Evolutionary conservation across 139 green algal species (phyloP).

Genomic region (Tetraselmis chui): DNA sequence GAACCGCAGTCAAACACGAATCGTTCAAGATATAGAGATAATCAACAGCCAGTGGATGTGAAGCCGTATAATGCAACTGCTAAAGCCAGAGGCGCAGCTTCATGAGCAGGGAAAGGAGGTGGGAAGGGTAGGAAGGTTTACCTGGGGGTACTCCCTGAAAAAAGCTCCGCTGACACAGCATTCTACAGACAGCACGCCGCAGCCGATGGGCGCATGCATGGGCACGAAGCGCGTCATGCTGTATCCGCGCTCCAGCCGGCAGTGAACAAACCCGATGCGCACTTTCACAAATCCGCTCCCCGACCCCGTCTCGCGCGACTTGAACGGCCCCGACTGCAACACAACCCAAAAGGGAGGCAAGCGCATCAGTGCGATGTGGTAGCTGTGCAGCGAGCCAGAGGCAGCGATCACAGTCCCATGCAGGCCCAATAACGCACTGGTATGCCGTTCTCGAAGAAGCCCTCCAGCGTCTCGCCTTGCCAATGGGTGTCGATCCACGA

Average conservation of each 20-base stretch:
- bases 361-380: not conserved
- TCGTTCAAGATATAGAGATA: too few species aligned
- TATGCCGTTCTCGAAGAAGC: not conserved
- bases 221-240: not conserved
- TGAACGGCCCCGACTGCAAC: not conserved
- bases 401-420: not conserved
- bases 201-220: not conserved
- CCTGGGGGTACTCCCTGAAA: not conserved
- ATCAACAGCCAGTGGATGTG: too few species aligned
- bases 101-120: too few species aligned
- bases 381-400: too few species aligned
- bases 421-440: not conserved
- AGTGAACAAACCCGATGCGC: not conserved
- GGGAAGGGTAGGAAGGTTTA: too few species aligned
- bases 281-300: not conserved
- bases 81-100: too few species aligned
- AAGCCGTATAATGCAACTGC: too few species aligned
- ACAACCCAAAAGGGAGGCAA: not conserved
- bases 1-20: too few species aligned
- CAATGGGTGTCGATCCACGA: not conserved
- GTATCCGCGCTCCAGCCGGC: not conserved
- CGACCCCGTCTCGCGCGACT: not conserved
- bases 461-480: not conserved
- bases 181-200: not conserved
- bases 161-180: not conserved